These are phyloP conservation scores for Wickerhamiella nectarea DNA, from an alignment of 805 yeast species.

Conservation along the genomic window DNA sequence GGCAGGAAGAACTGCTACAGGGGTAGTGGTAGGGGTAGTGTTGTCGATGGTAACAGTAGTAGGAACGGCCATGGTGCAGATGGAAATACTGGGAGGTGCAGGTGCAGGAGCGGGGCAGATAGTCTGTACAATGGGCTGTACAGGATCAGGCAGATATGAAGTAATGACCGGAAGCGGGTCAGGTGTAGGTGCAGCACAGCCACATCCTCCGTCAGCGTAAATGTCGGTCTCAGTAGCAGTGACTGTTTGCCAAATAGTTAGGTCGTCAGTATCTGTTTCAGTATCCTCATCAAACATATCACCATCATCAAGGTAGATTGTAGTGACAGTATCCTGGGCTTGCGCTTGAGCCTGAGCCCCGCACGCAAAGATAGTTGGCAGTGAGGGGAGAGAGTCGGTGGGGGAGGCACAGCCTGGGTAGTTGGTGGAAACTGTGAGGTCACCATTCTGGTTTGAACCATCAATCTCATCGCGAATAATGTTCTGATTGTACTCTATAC, in stretches of 20 bases:
- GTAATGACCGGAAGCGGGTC: neutral
- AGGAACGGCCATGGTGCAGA: neutral
- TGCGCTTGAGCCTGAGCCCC: neutral
- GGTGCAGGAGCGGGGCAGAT: conserved; percentile 1
- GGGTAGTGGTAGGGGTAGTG: neutral
- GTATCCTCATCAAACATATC: conserved; percentile 1
- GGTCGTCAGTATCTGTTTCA: neutral
- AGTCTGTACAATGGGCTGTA: neutral
- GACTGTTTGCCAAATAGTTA: conserved; percentile 6
- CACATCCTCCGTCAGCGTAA: neutral
- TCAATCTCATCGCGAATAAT: neutral
- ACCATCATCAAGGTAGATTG: neutral
- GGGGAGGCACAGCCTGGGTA: neutral
- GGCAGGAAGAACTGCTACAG: neutral
- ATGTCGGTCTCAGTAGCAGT: conserved; percentile 3
- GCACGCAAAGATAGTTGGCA: neutral
- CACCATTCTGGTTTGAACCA: neutral
- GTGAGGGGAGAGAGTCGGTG: neutral
- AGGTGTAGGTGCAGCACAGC: neutral
- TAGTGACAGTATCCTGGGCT: neutral
- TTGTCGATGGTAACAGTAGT: neutral
- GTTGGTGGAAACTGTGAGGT: neutral
- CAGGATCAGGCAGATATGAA: neutral
- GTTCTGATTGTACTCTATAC: conserved; percentile 2
- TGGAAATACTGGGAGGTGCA: neutral